Evolutionary conservation across 1,284 basidiomycete species (phyloP), one percentile per base, ranked within the genome.

Genomic region (Melanopsichium pennsylvanicum): DNA sequence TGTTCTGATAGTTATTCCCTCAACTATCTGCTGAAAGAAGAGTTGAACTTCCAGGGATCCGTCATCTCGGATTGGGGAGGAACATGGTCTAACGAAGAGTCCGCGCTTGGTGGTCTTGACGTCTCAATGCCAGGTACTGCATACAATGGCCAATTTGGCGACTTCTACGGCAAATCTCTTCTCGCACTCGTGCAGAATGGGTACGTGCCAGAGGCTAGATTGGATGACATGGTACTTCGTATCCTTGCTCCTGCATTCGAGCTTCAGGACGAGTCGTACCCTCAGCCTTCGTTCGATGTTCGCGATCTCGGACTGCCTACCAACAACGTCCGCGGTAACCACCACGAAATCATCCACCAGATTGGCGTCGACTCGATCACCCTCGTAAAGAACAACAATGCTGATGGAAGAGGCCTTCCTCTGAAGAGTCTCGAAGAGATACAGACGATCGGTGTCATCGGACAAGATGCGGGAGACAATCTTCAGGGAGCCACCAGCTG

Each of bases 11-110:
- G 85, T 56, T 84, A 87, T 75, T 84, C 85, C 5, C 80, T 90
- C 58, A 90, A 90, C 76, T 86, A 86, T n/a, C 82, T 89, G 19
- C 81, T 90, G 46, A 91, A 91, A 82, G 84, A 84, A 16, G 89
- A 91, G 79, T 84, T 87, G 50, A 89, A 88, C 3, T 93, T 91
- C 85, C 88, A 88, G 80, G 91, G 91, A 21, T 89, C 85, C 70
- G 83, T 87, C 23, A 47, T 75, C 59, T 59, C 56, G 12, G 70
- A 75, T 40, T 75, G 72, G 74, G 66, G 75, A 27, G 73, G 68
- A 11, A 67, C 72, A 44, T 62, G 70, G 16, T 50, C 67, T 16
- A 69, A 82, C 3, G 75, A 76, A 4, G 76, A 77, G 18, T 80
- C 83, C 83, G 19, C 84, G 86, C 86, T 86, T 58, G 82, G 83